Base-by-base conservation (phyloP, 805 yeast species). In the Lachancea kluyveri region DNA sequence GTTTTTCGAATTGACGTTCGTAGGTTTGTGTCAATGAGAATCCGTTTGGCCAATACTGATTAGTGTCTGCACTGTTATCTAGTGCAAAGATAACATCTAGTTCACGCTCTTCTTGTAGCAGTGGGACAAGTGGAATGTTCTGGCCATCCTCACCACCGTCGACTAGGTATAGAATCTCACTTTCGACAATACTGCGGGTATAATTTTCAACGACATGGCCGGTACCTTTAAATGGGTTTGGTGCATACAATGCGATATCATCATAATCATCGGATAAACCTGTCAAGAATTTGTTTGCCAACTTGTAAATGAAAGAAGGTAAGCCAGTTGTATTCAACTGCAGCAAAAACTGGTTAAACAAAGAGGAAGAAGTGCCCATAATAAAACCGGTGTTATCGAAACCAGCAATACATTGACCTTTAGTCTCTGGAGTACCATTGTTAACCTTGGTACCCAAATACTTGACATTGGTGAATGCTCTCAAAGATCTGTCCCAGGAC, bases 331-430 rank as follows among this genome's bases (percentile, higher is more conserved):
- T 52, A 52, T 79, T 76, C 38, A 81, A 54, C 44, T 70, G 69
- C 26, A 79, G 57, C 12, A 83, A 49, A 33, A 80, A 65, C 52
- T 75, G 77, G 54, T 86, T 86, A 66, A 86, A 86, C 33, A 86
- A 60, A 2, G 88, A 67, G 1, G 94, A 81, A 2, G 95, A 84
- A 3, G 95, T 79, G 25, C 92, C 95, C 60, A 83, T 62, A 24
- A 84, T 61, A 49, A 73, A 85, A 4, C 95, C 94, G 5, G 84
- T 78, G 50, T 84, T 83, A 56, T 87, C 95, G 40, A 69, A 77
- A 4, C 90, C 88, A 4, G 64, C 69, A 34, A 72, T 59, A 59
- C 96, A 87, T n/a, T 56, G 48, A n/a, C 62, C 59, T 24, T 52
- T 55, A 11, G 53, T 46, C 3, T 47, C 50, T 5, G 85, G 78